Evolutionary conservation across 2,329 filamentous ascomycete genomes (phyloP), one percentile per base, ranked within the genome.

Genomic region (Chrysoporthe deuterocubensis): DNA sequence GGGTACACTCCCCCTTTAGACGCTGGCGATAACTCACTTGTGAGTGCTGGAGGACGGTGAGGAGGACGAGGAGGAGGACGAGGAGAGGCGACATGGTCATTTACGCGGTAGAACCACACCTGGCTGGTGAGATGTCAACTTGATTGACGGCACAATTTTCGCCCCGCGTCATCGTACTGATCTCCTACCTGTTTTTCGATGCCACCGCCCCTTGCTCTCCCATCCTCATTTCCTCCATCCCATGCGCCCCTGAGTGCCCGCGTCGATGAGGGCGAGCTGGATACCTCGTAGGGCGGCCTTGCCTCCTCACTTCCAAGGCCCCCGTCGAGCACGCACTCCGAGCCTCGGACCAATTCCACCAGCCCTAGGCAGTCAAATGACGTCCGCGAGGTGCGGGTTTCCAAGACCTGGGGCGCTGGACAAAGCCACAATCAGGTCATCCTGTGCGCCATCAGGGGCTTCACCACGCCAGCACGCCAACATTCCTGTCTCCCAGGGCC

Each of bases 361-460:
- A 13, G 4, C 21, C 50, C 8, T 7, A 32, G 50, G 16, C 50
- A 32, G 50, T 54, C 50, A 54, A 21, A 21, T 54, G 50, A 54
- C 50, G 26, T 32, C 50, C 50, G 32, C 16, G 13, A 32, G 50
- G 50, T 13, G 32, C 50, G 50, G 50, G 26, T 2, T 34, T 54
- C 16, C 50, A 54, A 7, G 50, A 32, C 50, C 50, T 21, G 13
- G 13, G 13, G 50, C 50, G 50, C 50, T 54, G 26, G 32, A 32
- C 26, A 21, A 54, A 54, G 50, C 50, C 50, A 34, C 50, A 21
- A 54, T 54, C 50, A 54, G 50, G 32, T 21, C 50, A 54, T 54
- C 21, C 26, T 54, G 13, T 34, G 50, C 50, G 50, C 50, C 50
- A 54, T 5, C 9, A 54, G 21, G 50, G 50, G 26, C 50, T 13